phyloP scores from a whole-genome alignment of 768 basidiomycete genomes.

The Tylopilus rubrobrunneus region DNA sequence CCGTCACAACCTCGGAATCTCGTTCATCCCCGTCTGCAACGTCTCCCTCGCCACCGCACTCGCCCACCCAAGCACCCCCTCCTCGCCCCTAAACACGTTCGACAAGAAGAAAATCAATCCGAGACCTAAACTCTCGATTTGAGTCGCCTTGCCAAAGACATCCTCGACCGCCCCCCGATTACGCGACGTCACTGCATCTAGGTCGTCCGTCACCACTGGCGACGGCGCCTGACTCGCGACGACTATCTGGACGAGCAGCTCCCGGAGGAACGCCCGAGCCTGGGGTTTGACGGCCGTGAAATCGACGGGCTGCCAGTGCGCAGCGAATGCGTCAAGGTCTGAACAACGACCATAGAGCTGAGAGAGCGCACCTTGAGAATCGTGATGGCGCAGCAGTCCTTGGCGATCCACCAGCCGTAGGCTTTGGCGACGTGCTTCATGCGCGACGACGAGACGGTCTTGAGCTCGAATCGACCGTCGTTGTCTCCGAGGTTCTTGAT shows the following conservation, averaged over 20 bases:
- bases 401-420: slow-evolving; percentile 92
- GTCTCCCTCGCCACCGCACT: slow-evolving; percentile 65
- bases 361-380: slow-evolving; percentile 69
- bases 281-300: slow-evolving; percentile 70
- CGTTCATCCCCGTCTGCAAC: slow-evolving; percentile 58
- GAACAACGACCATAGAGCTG: too few species aligned
- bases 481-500: slow-evolving; percentile 57
- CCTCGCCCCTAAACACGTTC: slow-evolving; percentile 37
- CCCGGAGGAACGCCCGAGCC: slow-evolving; percentile 62
- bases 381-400: slow-evolving; percentile 67
- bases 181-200: slow-evolving; percentile 37
- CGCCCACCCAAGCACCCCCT: slow-evolving; percentile 63
- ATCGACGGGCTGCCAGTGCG: slow-evolving; percentile 83
- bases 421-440: slow-evolving; percentile 74
- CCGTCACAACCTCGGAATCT: slow-evolving; percentile 35
- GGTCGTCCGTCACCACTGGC: slow-evolving; percentile 49
- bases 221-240: slow-evolving; percentile 71
- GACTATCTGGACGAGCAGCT: slow-evolving; percentile 67
- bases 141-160: slow-evolving; percentile 71
- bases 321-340: not conserved
- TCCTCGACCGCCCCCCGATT: slow-evolving; percentile 67
- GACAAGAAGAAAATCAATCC: slow-evolving; percentile 74
- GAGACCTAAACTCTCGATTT: slow-evolving; percentile 61
- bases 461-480: slow-evolving; percentile 41
- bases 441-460: slow-evolving; percentile 54